These are phyloP conservation scores for Pseudoperonospora humuli DNA, from an alignment of 352 stramenopile genomes.

Conservation along the genomic window DNA sequence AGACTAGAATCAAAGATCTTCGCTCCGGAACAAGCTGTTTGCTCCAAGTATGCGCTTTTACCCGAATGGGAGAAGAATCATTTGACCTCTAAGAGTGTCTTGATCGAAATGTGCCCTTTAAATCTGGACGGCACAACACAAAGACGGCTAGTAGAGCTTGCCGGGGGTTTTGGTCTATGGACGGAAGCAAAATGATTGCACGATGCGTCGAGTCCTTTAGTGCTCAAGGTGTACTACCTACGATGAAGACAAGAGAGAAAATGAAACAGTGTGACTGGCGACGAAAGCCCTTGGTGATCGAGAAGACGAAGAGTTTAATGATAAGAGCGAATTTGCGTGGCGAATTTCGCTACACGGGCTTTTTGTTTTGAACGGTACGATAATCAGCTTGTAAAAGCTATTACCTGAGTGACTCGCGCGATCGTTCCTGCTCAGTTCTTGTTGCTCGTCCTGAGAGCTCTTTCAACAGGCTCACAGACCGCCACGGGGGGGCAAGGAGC, in stretches of 20 bases:
- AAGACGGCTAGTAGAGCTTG: constrained; percentile 54
- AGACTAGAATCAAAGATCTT: constrained; percentile 64
- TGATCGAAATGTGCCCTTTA: constrained; percentile 57
- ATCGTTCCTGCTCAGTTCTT: no score
- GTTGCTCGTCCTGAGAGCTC: no score
- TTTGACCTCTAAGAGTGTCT: constrained; percentile 69
- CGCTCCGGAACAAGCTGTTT: constrained; percentile 76
- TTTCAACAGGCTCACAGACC: no score
- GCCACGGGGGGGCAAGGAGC: no score
- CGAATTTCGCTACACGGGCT: constrained; percentile 54
- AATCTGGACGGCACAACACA: constrained; percentile 69
- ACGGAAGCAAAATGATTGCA: constrained; percentile 73
- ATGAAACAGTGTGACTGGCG: constrained; percentile 80
- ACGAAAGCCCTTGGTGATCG: constrained; percentile 74
- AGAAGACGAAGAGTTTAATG: constrained; percentile 76
- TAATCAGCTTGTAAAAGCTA: no score
- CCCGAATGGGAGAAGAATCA: constrained; percentile 78
- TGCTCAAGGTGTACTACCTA: constrained; percentile 76
- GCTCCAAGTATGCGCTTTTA: constrained; percentile 82
- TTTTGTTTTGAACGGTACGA: no score
- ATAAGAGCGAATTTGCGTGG: constrained; percentile 44
- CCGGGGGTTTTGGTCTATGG: constrained; percentile 45
- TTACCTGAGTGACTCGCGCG: no score
- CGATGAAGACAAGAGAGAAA: constrained; percentile 69
- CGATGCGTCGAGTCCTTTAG: constrained; percentile 68